Percentiles rank a stretch among this genome's conserved stretches.
Evolutionary conservation across 2,329 filamentous ascomycete genomes (phyloP).

Genomic region (Cladosporium sp.): DNA sequence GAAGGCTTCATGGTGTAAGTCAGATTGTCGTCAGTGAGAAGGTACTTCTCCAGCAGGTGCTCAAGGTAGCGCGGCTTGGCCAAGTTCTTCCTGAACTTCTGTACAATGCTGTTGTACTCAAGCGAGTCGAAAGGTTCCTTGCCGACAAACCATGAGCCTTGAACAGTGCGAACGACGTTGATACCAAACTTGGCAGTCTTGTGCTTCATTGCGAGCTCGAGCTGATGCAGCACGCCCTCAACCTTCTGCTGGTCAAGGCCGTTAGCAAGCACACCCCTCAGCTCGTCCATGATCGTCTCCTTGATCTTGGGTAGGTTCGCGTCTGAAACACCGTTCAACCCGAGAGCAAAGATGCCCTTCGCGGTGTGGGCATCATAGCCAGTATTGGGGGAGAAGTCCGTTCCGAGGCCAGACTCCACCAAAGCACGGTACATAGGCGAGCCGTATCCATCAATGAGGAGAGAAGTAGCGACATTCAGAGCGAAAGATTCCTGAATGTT

Average conservation of each 20-base stretch:
- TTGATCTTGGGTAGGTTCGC: conserved; percentile 74
- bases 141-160: conserved; percentile 93
- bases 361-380: conserved; percentile 78
- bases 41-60: conserved; percentile 78
- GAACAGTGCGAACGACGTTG: conserved; percentile 79
- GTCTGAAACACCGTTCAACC: conserved; percentile 82
- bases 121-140: conserved; percentile 87
- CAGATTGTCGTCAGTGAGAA: conserved; percentile 80
- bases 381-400: conserved; percentile 91
- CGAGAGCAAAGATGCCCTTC: conserved; percentile 81
- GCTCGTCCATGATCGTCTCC: conserved; percentile 66
- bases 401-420: conserved; percentile 83
- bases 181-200: conserved; percentile 96
- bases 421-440: conserved; percentile 86
- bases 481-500: conserved; percentile 87
- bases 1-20: conserved; percentile 94
- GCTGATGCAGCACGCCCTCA: conserved; percentile 86
- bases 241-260: conserved; percentile 90
- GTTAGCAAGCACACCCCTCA: conserved; percentile 64
- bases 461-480: conserved; percentile 71
- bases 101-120: conserved; percentile 85
- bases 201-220: conserved; percentile 90
- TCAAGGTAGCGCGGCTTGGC: conserved; percentile 78
- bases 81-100: conserved; percentile 74
- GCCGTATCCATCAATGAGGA: conserved; percentile 91